Evolutionary conservation across 208 protist species (phyloP).

Genomic region (Acanthamoeba quina): DNA sequence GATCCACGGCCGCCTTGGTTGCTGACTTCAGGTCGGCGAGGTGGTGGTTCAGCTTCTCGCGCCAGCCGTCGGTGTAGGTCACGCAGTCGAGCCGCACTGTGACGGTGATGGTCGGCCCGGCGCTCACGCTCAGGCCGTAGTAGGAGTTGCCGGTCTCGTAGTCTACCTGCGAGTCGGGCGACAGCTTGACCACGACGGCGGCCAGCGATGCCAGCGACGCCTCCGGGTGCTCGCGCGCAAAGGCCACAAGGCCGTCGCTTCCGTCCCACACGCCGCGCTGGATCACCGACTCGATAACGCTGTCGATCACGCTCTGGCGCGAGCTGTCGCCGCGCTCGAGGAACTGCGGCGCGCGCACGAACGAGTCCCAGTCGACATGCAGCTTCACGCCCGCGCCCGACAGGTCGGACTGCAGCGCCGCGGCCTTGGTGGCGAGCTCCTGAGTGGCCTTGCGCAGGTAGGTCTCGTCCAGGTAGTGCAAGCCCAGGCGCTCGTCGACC

Average conservation of each 20-base stretch:
- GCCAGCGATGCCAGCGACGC: not conserved
- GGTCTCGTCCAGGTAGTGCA: constrained; percentile 8
- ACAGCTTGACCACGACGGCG: not conserved
- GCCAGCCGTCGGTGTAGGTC: constrained; percentile 16
- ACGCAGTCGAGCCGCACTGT: not conserved
- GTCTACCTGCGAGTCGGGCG: not conserved
- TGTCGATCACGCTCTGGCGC: not conserved
- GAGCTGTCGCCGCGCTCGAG: constrained; percentile 8
- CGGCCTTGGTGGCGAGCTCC: not conserved
- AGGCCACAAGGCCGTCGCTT: not conserved
- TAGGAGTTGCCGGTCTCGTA: not conserved
- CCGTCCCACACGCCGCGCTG: not conserved
- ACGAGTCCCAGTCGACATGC: not conserved
- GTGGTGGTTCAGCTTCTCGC: not conserved
- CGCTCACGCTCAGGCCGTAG: not conserved
- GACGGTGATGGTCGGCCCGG: not conserved
- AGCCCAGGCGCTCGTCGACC: not conserved
- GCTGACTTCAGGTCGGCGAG: not conserved
- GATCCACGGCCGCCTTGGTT: not conserved
- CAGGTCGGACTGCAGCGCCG: not conserved
- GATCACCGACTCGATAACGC: not conserved
- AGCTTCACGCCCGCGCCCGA: not conserved
- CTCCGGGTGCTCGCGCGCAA: not conserved
- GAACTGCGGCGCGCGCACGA: not conserved
- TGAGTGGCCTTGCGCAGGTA: not conserved